These are phyloP conservation scores for Trichocomaceae sp. DNA, from an alignment of 2,329 filamentous ascomycete genomes.

Conservation along the genomic window DNA sequence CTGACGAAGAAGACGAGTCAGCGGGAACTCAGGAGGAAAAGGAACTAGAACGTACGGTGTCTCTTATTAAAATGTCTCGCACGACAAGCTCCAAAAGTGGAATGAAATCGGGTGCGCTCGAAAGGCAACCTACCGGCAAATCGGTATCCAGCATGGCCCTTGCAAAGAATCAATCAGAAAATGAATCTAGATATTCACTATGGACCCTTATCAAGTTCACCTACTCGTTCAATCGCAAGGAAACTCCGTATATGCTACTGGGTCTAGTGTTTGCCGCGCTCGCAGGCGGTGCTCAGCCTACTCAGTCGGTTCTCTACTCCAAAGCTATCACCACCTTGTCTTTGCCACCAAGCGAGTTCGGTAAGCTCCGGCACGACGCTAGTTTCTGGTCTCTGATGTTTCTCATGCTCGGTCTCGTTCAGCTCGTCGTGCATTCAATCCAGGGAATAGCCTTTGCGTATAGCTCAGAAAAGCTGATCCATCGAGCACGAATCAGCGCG, in stretches of 20 bases:
- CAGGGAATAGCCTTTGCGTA: constrained; percentile 73
- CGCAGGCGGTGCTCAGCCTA: constrained; percentile 73
- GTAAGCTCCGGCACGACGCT: constrained; percentile 59
- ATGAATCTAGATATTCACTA: constrained; percentile 53
- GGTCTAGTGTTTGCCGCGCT: constrained; percentile 70
- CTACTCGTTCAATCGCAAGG: constrained; percentile 67
- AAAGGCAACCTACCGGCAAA: constrained; percentile 45
- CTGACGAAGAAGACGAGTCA: constrained; percentile 23
- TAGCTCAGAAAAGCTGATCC: constrained; percentile 79
- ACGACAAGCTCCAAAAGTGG: constrained; percentile 22
- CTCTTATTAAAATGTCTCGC: constrained; percentile 19
- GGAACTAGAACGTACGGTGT: constrained; percentile 30
- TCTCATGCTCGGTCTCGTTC: constrained; percentile 70
- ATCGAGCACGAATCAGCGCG: constrained; percentile 71
- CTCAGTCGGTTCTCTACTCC: constrained; percentile 74
- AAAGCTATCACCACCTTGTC: constrained; percentile 74
- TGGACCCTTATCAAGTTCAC: constrained; percentile 75
- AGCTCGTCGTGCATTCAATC: constrained; percentile 60
- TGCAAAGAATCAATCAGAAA: constrained; percentile 47
- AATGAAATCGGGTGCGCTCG: constrained; percentile 17
- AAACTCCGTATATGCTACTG: constrained; percentile 64
- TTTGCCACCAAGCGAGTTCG: constrained; percentile 47
- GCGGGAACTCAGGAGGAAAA: constrained; percentile 25
- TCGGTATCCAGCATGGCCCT: constrained; percentile 65
- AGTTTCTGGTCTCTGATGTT: constrained; percentile 90